Conservation (phyloP, 805 yeast species). For the Lipomyces sp. region DNA sequence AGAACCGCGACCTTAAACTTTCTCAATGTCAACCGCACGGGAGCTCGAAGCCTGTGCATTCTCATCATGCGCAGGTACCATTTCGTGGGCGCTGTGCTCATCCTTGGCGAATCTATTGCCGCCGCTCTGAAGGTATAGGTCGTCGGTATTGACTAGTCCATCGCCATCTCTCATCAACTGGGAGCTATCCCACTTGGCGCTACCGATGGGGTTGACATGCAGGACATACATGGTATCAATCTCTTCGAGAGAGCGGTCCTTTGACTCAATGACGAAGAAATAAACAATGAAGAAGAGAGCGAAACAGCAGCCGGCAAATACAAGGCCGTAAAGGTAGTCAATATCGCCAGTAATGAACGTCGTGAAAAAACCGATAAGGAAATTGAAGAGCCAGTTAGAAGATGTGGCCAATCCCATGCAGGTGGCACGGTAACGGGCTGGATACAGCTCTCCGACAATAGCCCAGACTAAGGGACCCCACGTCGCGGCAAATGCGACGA, state of each 20-base stretch:
- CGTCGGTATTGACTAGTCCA: constrained; percentile 4
- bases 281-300: constrained; percentile 60
- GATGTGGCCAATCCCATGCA: constrained; percentile 59
- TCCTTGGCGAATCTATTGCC: constrained; percentile 1
- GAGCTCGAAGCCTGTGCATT: too few relatives aligned
- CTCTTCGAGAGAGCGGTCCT: constrained; percentile 62
- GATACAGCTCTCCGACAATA: constrained; percentile 63
- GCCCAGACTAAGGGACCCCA: constrained; percentile 88
- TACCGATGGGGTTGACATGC: constrained; percentile 15
- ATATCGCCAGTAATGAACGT: constrained; percentile 62
- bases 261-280: constrained; percentile 68
- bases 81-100: background rate
- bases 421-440: constrained; percentile 67
- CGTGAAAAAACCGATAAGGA: constrained; percentile 58
- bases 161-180: constrained; percentile 10
- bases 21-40: too few relatives aligned
- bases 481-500: constrained; percentile 76
- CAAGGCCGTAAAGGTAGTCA: constrained; percentile 58
- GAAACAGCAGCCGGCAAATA: constrained; percentile 55
- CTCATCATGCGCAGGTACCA: too few relatives aligned
- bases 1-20: too few relatives aligned
- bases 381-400: constrained; percentile 63
- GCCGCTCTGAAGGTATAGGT: background rate
- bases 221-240: constrained; percentile 54
- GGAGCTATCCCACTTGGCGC: constrained; percentile 9